phyloP scores from a whole-genome alignment of 441 rosid genomes.

The Mallotus japonicus region DNA sequence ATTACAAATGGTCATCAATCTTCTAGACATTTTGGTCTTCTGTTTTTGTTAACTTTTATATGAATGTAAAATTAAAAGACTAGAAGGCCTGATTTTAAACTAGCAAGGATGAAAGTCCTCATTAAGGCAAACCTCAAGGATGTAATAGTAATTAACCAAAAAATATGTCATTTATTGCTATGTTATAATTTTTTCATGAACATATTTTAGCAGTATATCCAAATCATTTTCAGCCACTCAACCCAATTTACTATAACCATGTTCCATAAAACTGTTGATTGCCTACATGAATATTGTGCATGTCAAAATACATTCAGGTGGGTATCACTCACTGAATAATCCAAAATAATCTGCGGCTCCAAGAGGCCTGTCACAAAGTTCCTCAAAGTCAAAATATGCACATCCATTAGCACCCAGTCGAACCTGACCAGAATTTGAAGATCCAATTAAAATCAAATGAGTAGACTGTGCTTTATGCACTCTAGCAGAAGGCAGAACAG shows the following conservation, averaged over 20 bases:
- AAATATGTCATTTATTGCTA: too few relatives aligned
- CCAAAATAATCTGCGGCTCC: conserved; percentile 99
- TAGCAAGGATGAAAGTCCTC: too few relatives aligned
- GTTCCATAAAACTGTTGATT: neutral
- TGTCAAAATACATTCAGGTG: conserved; percentile 7
- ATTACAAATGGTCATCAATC: too few relatives aligned
- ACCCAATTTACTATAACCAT: conserved; percentile 4
- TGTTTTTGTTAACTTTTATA: too few relatives aligned
- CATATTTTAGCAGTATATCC: neutral
- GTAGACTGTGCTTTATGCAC: neutral
- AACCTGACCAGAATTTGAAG: conserved; percentile 43
- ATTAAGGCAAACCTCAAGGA: too few relatives aligned
- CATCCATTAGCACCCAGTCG: conserved; percentile 85
- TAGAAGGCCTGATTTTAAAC: too few relatives aligned
- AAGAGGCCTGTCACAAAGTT: conserved; percentile 86
- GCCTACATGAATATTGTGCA: conserved; percentile 1
- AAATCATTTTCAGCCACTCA: neutral
- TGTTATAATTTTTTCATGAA: neutral
- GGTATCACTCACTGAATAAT: conserved; percentile 73
- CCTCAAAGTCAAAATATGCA: conserved; percentile 87
- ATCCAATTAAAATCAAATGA: conserved; percentile 12
- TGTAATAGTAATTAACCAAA: too few relatives aligned
- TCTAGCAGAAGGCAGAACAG: neutral
- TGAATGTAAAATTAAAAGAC: too few relatives aligned
- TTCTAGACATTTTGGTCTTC: too few relatives aligned